A percentile compares a stretch with the other conserved stretches of the same genome.
phyloP scores from a whole-genome alignment of 495 filamentous ascomycete genomes.

The Alectoria sarmentosa region DNA sequence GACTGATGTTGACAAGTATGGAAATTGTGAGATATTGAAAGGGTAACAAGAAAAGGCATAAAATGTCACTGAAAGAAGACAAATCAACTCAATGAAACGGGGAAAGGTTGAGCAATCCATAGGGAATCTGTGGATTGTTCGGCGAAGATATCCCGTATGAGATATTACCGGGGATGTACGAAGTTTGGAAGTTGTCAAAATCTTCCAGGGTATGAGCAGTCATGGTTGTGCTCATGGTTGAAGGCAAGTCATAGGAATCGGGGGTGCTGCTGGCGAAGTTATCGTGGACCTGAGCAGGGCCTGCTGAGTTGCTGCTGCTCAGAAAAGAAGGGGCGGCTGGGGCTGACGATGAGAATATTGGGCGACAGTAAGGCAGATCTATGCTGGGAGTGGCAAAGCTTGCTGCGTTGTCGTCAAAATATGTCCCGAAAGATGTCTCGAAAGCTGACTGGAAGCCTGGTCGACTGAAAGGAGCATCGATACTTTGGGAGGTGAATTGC shows the following conservation, averaged over 20 bases:
- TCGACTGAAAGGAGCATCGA: neutral
- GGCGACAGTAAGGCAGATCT: neutral
- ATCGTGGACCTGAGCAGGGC: neutral
- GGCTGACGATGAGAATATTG: neutral
- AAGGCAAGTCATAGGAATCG: neutral
- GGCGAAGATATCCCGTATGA: neutral
- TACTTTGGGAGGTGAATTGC: neutral
- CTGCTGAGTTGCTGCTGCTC: neutral
- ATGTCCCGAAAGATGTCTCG: neutral
- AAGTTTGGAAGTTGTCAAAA: neutral
- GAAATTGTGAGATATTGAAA: neutral
- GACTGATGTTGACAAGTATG: neutral
- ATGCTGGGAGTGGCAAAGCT: neutral
- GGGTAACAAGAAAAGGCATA: neutral
- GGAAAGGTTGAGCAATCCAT: slow-evolving; percentile 3
- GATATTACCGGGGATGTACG: neutral
- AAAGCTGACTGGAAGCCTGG: neutral
- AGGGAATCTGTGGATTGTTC: neutral
- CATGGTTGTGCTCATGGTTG: neutral
- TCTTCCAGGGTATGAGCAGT: neutral
- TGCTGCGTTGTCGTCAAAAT: neutral
- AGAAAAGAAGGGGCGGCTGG: neutral
- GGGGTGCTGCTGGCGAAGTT: neutral
- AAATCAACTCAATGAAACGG: neutral
- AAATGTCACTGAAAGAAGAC: neutral